These are phyloP conservation scores for Coemansia sp. DNA, from an alignment of 192 early-diverging fungal genomes.

Conservation along the genomic window DNA sequence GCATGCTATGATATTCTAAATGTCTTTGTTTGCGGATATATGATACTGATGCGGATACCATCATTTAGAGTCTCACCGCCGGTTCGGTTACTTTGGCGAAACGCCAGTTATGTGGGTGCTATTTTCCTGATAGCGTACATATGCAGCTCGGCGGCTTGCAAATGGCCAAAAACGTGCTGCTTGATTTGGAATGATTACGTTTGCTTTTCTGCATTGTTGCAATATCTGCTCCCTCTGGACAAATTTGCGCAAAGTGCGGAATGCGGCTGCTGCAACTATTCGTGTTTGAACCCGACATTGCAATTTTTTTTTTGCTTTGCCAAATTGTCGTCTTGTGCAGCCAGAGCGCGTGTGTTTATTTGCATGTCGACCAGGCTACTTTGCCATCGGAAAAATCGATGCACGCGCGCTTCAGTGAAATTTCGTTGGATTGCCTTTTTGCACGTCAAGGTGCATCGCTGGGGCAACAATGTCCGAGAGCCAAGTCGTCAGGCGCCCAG, in stretches of 20 bases:
- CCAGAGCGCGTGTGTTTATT: not conserved
- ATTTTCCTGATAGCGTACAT: slow-evolving; percentile 4
- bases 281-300: too few species aligned
- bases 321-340: not conserved
- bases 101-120: slow-evolving; percentile 2
- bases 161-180: slow-evolving; percentile 18
- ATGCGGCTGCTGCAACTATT: not conserved
- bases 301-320: too few species aligned
- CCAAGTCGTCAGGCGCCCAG: slow-evolving; percentile 11
- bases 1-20: not conserved
- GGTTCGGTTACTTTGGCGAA: slow-evolving; percentile 11
- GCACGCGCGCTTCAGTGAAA: not conserved
- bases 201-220: not conserved
- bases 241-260: not conserved
- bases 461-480: slow-evolving; percentile 13
- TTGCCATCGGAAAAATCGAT: slow-evolving; percentile 5
- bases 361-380: slow-evolving; percentile 4
- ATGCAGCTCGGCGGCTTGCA: slow-evolving; percentile 13
- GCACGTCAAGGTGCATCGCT: slow-evolving; percentile 15
- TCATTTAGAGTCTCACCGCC: slow-evolving; percentile 7
- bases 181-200: not conserved
- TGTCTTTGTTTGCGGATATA: slow-evolving; percentile 6
- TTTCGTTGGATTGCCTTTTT: slow-evolving; percentile 1
- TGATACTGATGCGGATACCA: slow-evolving; percentile 2
- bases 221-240: not conserved